These are phyloP conservation scores for Trichothecium roseum DNA, from an alignment of 2,329 filamentous ascomycete species.

Conservation along the genomic window DNA sequence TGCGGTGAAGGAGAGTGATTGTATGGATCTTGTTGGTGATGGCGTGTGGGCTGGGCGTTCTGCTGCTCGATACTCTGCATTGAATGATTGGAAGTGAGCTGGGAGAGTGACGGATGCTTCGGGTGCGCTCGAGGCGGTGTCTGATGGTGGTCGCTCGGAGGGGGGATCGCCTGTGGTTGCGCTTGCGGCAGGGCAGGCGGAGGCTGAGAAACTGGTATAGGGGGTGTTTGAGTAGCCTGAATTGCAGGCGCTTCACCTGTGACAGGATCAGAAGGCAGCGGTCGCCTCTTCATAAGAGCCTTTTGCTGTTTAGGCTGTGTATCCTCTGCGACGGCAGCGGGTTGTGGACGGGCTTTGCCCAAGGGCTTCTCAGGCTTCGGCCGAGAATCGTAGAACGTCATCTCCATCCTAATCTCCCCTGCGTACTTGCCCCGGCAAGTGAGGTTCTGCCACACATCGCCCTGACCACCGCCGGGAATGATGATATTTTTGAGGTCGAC, in stretches of 20 bases:
- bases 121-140: slow-evolving; percentile 37
- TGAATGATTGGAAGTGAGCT: slow-evolving; percentile 39
- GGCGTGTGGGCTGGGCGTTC: slow-evolving; percentile 22
- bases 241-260: slow-evolving; percentile 35
- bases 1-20: slow-evolving; percentile 24
- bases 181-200: slow-evolving; percentile 10
- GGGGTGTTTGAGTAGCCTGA: slow-evolving; percentile 3
- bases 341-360: slow-evolving; percentile 38
- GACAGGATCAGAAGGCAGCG: slow-evolving; percentile 71
- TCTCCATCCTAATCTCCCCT: slow-evolving; percentile 86
- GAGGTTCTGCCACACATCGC: slow-evolving; percentile 82
- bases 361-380: slow-evolving; percentile 66
- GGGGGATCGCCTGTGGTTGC: slow-evolving; percentile 8
- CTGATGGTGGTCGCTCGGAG: slow-evolving; percentile 31
- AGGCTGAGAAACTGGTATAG: slow-evolving; percentile 13
- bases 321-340: slow-evolving; percentile 24
- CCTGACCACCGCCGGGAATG: slow-evolving; percentile 80
- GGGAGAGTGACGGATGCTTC: slow-evolving; percentile 23
- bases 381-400: slow-evolving; percentile 89
- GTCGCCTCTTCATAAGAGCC: slow-evolving; percentile 64
- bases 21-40: slow-evolving; percentile 23
- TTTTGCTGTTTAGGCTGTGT: slow-evolving; percentile 29
- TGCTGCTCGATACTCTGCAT: slow-evolving; percentile 43
- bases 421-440: slow-evolving; percentile 90
- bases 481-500: slow-evolving; percentile 75